Conservation (phyloP, 768 basidiomycete genomes). For the Omphalotus guepiniiformis region DNA sequence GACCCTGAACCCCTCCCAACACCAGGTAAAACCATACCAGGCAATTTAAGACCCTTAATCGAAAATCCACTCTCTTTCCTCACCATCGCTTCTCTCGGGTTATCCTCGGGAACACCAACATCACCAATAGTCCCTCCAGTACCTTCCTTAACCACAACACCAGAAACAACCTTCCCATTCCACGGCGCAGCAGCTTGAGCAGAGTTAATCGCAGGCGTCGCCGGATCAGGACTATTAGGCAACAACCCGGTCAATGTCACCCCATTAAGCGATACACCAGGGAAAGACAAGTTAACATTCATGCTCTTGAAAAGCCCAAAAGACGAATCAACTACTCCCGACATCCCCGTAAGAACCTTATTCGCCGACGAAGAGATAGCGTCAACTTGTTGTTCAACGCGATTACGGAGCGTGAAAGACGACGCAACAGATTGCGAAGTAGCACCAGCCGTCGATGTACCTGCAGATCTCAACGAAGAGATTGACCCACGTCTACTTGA, state of each 20-base stretch:
- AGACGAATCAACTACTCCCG: constrained; percentile 85
- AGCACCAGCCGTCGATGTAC: background rate
- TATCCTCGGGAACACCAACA: constrained; percentile 37
- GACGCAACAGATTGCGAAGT: background rate
- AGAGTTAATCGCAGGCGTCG: constrained; percentile 19
- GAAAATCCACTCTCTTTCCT: constrained; percentile 79
- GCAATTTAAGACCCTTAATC: constrained; percentile 73
- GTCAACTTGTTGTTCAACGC: constrained; percentile 78
- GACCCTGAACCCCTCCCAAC: background rate
- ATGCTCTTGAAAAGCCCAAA: constrained; percentile 77
- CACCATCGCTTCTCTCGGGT: constrained; percentile 34
- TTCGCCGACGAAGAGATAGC: constrained; percentile 79
- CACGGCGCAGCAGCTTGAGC: constrained; percentile 33
- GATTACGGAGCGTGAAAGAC: constrained; percentile 33
- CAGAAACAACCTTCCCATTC: constrained; percentile 23
- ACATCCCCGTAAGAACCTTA: constrained; percentile 74
- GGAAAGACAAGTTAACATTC: constrained; percentile 51
- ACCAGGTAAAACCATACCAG: constrained; percentile 28
- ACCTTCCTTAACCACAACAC: constrained; percentile 27
- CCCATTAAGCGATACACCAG: constrained; percentile 28
- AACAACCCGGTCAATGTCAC: constrained; percentile 15
- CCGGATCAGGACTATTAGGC: constrained; percentile 9
- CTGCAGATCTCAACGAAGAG: background rate
- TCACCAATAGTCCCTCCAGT: constrained; percentile 22
- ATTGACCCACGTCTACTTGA: constrained; percentile 1